These are phyloP conservation scores for Starmerella floris DNA, from an alignment of 805 yeast genomes.

Conservation along the genomic window DNA sequence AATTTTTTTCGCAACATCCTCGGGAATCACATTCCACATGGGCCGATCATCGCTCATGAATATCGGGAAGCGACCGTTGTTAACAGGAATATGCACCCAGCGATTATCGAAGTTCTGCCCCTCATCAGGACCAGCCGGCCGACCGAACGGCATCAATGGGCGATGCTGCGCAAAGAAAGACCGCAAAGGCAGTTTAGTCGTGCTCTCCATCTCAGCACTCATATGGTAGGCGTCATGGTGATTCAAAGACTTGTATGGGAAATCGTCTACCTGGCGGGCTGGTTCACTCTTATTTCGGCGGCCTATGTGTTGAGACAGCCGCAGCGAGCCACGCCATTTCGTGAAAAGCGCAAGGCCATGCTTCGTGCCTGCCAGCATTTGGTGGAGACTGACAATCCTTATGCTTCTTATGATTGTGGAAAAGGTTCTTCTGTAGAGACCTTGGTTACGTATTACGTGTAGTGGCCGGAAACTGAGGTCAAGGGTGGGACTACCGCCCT, in stretches of 20 bases:
- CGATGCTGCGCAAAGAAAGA: constrained; percentile 37
- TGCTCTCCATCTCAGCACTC: constrained; percentile 20
- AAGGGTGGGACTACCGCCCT: no score
- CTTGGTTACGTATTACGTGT: no score
- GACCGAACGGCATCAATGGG: constrained; percentile 32
- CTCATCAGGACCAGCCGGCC: constrained; percentile 6
- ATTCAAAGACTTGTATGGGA: constrained; percentile 18
- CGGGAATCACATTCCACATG: constrained; percentile 25
- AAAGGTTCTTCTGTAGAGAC: neutral
- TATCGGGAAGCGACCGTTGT: constrained; percentile 7
- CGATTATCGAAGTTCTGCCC: constrained; percentile 20
- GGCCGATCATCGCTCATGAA: constrained; percentile 6
- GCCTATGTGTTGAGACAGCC: neutral
- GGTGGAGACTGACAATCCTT: neutral
- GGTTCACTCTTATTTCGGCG: constrained; percentile 11
- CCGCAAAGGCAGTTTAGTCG: constrained; percentile 24
- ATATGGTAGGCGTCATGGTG: constrained; percentile 17
- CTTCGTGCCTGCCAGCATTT: neutral
- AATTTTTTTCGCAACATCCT: constrained; percentile 27
- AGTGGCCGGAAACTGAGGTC: no score
- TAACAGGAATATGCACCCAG: constrained; percentile 18
- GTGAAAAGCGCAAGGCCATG: neutral
- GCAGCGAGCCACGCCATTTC: neutral
- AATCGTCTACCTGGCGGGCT: constrained; percentile 12
- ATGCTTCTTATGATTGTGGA: neutral